Evolutionary conservation across 2,329 filamentous ascomycete genomes (phyloP).

Genomic region (Trichoderma koningiopsis): DNA sequence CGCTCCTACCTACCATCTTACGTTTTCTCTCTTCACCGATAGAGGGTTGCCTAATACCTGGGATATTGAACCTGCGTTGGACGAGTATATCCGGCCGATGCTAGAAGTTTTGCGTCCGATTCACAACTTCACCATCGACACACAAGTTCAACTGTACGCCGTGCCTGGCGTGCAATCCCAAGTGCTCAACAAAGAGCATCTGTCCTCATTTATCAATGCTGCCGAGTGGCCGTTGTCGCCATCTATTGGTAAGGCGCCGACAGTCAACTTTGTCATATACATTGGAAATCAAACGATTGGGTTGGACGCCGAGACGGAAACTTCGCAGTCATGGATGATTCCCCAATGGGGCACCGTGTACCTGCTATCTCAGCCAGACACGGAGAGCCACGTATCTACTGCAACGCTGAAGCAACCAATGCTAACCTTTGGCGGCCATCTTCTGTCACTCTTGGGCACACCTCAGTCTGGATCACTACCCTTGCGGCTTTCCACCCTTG

Average conservation of each 20-base stretch:
- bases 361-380: conserved; percentile 53
- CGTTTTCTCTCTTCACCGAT: conserved; percentile 91
- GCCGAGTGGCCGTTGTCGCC: conserved; percentile 96
- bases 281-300: conserved; percentile 76
- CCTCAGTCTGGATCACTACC: conserved; percentile 82
- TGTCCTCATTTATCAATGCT: conserved; percentile 94
- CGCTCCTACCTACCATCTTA: conserved; percentile 90
- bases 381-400: conserved; percentile 57
- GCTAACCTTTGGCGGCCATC: conserved; percentile 86
- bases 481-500: conserved; percentile 79
- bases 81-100: conserved; percentile 79
- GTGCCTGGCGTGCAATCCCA: conserved; percentile 62
- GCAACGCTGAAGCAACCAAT: conserved; percentile 76
- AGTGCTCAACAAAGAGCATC: conserved; percentile 77
- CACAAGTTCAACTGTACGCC: conserved; percentile 95
- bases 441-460: conserved; percentile 83
- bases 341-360: conserved; percentile 88
- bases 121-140: conserved; percentile 94
- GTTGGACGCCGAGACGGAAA: conserved; percentile 47
- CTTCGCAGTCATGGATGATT: conserved; percentile 77
- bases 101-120: conserved; percentile 78
- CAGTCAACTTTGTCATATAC: conserved; percentile 94
- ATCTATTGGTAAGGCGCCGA: conserved; percentile 89
- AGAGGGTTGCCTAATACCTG: conserved; percentile 78
- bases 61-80: conserved; percentile 83